These are phyloP conservation scores for Pythium biforme DNA, from an alignment of 352 stramenopile species.

Conservation along the genomic window DNA sequence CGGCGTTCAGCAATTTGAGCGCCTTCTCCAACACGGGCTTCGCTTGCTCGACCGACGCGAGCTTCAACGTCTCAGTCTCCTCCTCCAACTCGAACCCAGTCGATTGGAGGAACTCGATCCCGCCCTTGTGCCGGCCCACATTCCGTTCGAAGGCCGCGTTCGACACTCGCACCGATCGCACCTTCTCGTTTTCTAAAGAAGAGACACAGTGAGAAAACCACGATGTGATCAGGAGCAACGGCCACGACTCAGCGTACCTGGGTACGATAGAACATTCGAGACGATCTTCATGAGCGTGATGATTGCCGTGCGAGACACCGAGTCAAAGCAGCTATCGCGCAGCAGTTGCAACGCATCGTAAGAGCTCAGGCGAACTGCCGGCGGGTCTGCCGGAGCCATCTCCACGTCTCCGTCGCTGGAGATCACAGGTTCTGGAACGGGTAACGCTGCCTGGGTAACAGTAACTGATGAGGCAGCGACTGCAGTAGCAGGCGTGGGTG, in stretches of 20 bases:
- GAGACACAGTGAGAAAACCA: background rate
- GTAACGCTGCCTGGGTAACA: background rate
- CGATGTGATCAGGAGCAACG: background rate
- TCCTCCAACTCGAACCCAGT: slow-evolving; percentile 58
- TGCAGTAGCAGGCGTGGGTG: background rate
- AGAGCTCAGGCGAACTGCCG: slow-evolving; percentile 32
- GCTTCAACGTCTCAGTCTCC: slow-evolving; percentile 50
- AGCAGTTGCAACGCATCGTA: slow-evolving; percentile 72
- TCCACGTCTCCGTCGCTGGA: slow-evolving; percentile 38
- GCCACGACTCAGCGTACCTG: slow-evolving; percentile 40
- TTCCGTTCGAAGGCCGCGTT: slow-evolving; percentile 75
- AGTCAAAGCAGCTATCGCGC: slow-evolving; percentile 75
- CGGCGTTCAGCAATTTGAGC: slow-evolving; percentile 56
- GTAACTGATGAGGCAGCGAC: background rate
- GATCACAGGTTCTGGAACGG: background rate
- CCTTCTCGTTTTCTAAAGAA: slow-evolving; percentile 69
- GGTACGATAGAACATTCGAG: slow-evolving; percentile 78
- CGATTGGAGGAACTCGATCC: slow-evolving; percentile 67
- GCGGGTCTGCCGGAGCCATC: slow-evolving; percentile 30
- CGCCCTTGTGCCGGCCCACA: slow-evolving; percentile 64
- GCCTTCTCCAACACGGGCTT: slow-evolving; percentile 48
- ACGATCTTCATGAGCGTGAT: slow-evolving; percentile 85
- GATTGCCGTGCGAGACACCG: slow-evolving; percentile 55
- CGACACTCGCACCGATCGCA: slow-evolving; percentile 76
- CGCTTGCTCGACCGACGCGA: slow-evolving; percentile 25